Base-by-base conservation (phyloP, 106 monocot genomes). In the Platanthera zijinensis region DNA sequence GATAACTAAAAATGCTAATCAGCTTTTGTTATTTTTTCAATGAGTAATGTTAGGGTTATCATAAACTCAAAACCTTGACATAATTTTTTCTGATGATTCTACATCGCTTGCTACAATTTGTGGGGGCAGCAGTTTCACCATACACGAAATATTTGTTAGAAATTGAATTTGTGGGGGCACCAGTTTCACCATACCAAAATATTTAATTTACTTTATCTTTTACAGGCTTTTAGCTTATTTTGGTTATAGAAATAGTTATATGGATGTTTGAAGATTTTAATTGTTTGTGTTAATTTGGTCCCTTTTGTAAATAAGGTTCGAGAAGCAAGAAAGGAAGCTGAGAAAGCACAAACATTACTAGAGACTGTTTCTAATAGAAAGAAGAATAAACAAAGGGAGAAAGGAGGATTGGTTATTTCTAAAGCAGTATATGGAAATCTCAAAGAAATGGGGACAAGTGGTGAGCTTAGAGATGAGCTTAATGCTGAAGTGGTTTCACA, bases 401-500 rank as follows among this genome's bases (percentile, higher is more conserved):
- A 76, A 25, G 89, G 82, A 69, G 97, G 97, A 22, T 79, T 99
- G 75, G 83, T 99, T 71, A 90, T 99, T 77, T 84, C 73, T 4
- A 99, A 77, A 80, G 96, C 93, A n/a, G 39, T 89, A 47, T 96
- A 93, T 86, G 93, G 96, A 68, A 93, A 86, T 76, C 76, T 68
- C 7, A 86, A 86, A 75, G 78, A 75, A 57, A 77, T 93, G 48
- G 85, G 81, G 57, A 84, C 79, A 82, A 68, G 32, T 48, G 76
- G 48, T 51, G 78, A 45, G 80, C 83, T 78, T 77, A 68, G 59
- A 21, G 74, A 39, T 47, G 87, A 87, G 14, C 51, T 22, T 4
- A 78, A 86, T 72, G 87, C 83, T 71, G 87, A 89, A 50, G 63
- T 85, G 21, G 50, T 82, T 79, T 89, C 92, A 51, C 85, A 88